Conservation (phyloP, 2,329 filamentous ascomycete species). For the Colletotrichum eleusines region DNA sequence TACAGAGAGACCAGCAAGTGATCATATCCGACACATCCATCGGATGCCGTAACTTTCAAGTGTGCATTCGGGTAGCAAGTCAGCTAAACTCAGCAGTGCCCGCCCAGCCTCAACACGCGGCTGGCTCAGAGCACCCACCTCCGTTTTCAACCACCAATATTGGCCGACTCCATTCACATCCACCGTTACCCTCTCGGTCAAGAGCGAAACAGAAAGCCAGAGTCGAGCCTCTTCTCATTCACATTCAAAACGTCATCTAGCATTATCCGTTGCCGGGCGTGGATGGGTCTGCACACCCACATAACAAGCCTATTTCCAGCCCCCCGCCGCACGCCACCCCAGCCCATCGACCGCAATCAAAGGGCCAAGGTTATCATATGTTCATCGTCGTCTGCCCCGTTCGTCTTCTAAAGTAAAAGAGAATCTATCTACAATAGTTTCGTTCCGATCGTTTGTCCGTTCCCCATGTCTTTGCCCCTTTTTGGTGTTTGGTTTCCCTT, state of each 20-base stretch:
- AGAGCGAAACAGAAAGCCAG: no score
- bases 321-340: background rate
- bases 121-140: background rate
- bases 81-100: background rate
- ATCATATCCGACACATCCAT: background rate
- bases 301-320: background rate
- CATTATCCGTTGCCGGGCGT: background rate
- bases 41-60: background rate
- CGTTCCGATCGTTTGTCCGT: slow-evolving; percentile 8
- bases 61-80: background rate
- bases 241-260: background rate
- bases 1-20: background rate
- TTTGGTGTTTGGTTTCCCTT: background rate
- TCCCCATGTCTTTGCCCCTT: background rate
- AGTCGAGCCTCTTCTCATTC: background rate
- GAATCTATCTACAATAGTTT: slow-evolving; percentile 7
- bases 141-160: background rate
- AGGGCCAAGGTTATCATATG: background rate
- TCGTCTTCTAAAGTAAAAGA: slow-evolving; percentile 1
- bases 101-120: background rate
- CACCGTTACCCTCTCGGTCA: background rate
- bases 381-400: background rate
- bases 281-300: background rate
- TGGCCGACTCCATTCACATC: background rate
- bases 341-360: background rate